These are phyloP conservation scores for Phaseolus lunatus DNA, from an alignment of 306 rosid genomes.

Conservation along the genomic window DNA sequence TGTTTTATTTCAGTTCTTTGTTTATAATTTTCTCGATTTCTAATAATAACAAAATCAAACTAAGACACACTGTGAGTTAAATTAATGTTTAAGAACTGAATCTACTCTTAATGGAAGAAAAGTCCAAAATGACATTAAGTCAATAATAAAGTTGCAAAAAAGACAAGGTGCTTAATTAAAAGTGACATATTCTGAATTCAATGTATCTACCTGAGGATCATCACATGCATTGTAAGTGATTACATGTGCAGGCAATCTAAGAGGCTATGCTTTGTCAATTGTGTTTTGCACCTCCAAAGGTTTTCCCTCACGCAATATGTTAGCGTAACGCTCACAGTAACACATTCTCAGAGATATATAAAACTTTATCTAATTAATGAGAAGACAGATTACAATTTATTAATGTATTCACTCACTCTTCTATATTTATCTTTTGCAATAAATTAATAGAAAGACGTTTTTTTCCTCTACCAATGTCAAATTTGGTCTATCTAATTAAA, in stretches of 20 bases:
- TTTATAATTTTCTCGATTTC: too few relatives aligned
- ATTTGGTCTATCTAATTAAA: too few relatives aligned
- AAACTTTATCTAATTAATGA: too few relatives aligned
- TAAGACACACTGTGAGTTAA: background rate
- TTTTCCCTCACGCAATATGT: background rate
- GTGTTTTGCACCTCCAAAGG: background rate
- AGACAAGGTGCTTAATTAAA: background rate
- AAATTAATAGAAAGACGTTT: too few relatives aligned
- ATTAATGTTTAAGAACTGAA: background rate
- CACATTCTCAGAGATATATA: too few relatives aligned
- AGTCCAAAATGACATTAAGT: background rate
- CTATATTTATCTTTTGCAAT: too few relatives aligned
- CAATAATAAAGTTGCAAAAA: background rate
- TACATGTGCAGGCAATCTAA: conserved; percentile 14
- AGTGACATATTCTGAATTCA: conserved; percentile 8
- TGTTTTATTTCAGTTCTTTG: too few relatives aligned
- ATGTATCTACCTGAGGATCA: conserved; percentile 1
- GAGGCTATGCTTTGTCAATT: background rate
- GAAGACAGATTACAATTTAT: too few relatives aligned
- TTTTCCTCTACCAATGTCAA: too few relatives aligned
- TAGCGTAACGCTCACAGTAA: background rate
- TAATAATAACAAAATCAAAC: too few relatives aligned
- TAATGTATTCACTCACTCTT: too few relatives aligned
- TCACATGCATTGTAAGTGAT: conserved; percentile 20
- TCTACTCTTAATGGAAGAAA: background rate